Conservation (phyloP, 257 asterid species). For the Datura wrightii region DNA sequence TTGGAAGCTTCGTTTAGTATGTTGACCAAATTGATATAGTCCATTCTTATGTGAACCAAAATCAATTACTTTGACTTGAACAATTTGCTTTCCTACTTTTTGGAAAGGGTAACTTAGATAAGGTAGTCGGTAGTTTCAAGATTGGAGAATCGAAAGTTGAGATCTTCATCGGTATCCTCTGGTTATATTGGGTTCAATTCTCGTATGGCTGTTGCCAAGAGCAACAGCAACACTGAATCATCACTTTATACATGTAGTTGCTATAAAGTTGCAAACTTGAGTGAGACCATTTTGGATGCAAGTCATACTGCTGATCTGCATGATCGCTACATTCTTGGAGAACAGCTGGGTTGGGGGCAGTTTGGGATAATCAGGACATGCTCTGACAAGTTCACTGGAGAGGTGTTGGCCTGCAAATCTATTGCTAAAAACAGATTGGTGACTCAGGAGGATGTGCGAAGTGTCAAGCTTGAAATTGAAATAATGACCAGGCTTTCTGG, state of each 20-base stretch:
- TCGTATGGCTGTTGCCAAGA: slow-evolving; percentile 79
- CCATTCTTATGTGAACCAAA: slow-evolving; percentile 28
- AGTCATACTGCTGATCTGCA: slow-evolving; percentile 45
- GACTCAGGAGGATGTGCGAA: slow-evolving; percentile 69
- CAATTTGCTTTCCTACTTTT: slow-evolving; percentile 26
- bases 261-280: slow-evolving; percentile 58
- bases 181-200: slow-evolving; percentile 40
- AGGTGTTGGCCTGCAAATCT: slow-evolving; percentile 81
- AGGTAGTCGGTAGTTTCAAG: slow-evolving; percentile 5
- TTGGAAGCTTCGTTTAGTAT: slow-evolving; percentile 39
- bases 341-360: slow-evolving; percentile 81
- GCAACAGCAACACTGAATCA: slow-evolving; percentile 55
- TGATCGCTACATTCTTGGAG: slow-evolving; percentile 65
- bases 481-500: slow-evolving; percentile 82
- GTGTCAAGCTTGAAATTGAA: slow-evolving; percentile 83
- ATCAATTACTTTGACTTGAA: slow-evolving; percentile 48
- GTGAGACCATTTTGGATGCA: slow-evolving; percentile 57
- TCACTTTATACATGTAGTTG: slow-evolving; percentile 49
- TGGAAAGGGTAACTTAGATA: not conserved
- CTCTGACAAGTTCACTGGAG: slow-evolving; percentile 63
- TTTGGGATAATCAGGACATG: slow-evolving; percentile 79
- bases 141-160: slow-evolving; percentile 30
- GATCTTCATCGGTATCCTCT: slow-evolving; percentile 37
- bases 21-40: slow-evolving; percentile 40
- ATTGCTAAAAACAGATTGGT: slow-evolving; percentile 78